Evolutionary conservation across 371 early-diverging fungal species (phyloP), one percentile per base, ranked within the genome.

Genomic region (Mucor saturninus): DNA sequence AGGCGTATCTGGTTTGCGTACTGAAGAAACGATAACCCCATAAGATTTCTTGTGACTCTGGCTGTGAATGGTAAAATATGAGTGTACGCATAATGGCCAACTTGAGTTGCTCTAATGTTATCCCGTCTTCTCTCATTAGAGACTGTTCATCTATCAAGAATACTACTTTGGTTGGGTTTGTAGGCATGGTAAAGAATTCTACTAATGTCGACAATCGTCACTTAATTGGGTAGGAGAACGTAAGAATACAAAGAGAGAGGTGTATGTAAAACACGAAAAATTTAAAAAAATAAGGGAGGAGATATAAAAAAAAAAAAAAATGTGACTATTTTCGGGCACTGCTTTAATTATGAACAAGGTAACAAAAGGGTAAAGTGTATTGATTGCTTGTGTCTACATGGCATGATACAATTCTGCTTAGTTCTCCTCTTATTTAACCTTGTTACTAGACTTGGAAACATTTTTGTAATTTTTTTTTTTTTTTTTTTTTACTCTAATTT

Each of bases 1-100:
- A 21, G 10, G 56, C 29, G 26, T 61, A 66, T 52, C 61, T 35
- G 4, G 56, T 50, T 37, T 56, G 43, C 0, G 67, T 66, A 21
- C 61, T 66, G 39, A 66, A 66, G 21, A 66, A 66, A 6, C 67
- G 67, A 46, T 60, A 66, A 11, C 67, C 46, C 67, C 67, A 66
- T 38, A 56, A 15, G 4, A 66, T 37, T 4, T 55, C 35, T 8
- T 35, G 45, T 30, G 15, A 35, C 4, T 45, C 4, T 10, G 32
- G 42, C 11, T 48, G 43, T 2, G 51, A 29, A 28, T 51, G 30
- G 29, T 61, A 61, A 29, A 43, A 66, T 11, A 66, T 31, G 3
- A 66, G 37, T 5, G 56, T 46, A n/a, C 67, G 67, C 61, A 56
- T 61, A 31, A 66, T 66, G 11, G 56, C 35, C 7, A 60, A 9